Percentiles rank a stretch among this genome's conserved stretches.
Conservation (phyloP, 306 rosid genomes). For the Prosopis cineraria region DNA sequence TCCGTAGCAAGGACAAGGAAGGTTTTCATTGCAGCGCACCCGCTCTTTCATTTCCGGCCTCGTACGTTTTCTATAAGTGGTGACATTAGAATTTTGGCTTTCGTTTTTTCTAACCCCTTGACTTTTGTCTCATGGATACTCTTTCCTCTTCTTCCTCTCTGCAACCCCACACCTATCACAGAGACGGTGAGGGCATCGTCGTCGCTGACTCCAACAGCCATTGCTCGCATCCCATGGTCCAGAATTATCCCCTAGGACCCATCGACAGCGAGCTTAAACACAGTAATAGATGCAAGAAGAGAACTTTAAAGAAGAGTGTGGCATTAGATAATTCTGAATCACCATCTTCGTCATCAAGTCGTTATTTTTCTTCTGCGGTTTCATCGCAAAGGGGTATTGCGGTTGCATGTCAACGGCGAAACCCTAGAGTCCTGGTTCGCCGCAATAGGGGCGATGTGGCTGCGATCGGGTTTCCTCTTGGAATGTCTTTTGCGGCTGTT, state of each 20-base stretch:
- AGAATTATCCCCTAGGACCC: conserved; percentile 20
- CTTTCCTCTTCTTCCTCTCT: neutral
- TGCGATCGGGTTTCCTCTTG: conserved; percentile 70
- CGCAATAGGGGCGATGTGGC: conserved; percentile 47
- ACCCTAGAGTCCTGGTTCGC: conserved; percentile 48
- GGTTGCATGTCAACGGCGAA: conserved; percentile 57
- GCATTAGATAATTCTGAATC: conserved; percentile 41
- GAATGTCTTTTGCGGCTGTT: conserved; percentile 88
- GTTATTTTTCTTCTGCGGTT: conserved; percentile 20
- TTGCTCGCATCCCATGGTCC: conserved; percentile 29
- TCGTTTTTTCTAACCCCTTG: no score
- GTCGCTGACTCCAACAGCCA: neutral
- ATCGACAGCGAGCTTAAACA: neutral
- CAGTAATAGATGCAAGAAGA: neutral
- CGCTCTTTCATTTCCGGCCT: no score
- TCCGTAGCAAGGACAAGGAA: neutral
- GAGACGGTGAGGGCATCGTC: neutral
- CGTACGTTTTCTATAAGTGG: neutral
- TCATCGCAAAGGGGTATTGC: conserved; percentile 36
- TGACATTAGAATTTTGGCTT: neutral
- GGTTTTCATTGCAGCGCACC: neutral
- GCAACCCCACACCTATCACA: conserved; percentile 8
- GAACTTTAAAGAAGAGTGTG: conserved; percentile 30
- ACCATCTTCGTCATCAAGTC: conserved; percentile 12
- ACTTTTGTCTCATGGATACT: neutral